Conservation (phyloP, 169 alveolate genomes). For the Plasmodium vivax region DNA sequence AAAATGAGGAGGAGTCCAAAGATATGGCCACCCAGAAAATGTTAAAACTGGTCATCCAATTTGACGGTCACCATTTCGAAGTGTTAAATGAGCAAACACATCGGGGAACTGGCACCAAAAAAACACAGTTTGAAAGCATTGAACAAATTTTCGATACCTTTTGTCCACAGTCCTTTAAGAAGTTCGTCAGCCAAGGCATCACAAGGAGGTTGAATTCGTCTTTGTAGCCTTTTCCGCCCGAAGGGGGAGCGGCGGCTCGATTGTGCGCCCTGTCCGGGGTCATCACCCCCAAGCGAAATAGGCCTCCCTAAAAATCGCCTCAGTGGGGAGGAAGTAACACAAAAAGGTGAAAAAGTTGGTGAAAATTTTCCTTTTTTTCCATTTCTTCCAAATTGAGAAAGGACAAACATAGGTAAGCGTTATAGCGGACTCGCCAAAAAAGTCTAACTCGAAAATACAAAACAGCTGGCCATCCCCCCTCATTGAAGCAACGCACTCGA, state of each 20-base stretch:
- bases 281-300: not conserved
- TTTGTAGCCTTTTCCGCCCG: not conserved
- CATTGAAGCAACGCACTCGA: not conserved
- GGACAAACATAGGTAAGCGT: not conserved
- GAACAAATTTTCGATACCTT: slow-evolving; percentile 44
- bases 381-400: not conserved
- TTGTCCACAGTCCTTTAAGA: slow-evolving; percentile 55
- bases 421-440: not conserved
- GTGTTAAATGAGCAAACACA: not conserved
- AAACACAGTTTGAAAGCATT: slow-evolving; percentile 31
- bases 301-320: not conserved
- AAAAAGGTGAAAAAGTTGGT: not conserved
- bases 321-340: not conserved
- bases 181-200: slow-evolving; percentile 2
- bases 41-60: slow-evolving; percentile 10
- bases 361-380: not conserved
- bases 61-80: slow-evolving; percentile 27
- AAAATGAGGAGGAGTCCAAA: not conserved
- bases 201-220: not conserved
- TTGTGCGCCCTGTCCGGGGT: not conserved
- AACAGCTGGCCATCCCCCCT: not conserved
- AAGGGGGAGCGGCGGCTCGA: not conserved
- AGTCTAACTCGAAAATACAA: not conserved
- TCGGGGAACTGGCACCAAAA: not conserved
- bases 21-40: not conserved